phyloP scores from a whole-genome alignment of 169 alveolate genomes.

The Perkinsus olseni region DNA sequence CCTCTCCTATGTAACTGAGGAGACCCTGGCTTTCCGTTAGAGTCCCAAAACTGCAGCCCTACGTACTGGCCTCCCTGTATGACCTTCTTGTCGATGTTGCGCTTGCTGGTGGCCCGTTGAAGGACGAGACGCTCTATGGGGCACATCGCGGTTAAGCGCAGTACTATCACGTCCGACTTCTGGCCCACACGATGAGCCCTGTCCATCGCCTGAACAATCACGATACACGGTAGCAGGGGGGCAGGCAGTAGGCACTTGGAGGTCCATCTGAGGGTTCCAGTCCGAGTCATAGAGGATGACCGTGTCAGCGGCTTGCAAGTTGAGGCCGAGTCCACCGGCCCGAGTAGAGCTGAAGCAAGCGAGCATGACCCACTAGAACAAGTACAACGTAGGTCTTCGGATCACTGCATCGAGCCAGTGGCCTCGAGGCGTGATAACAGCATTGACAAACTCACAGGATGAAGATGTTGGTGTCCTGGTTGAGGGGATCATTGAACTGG shows the following conservation, averaged over 20 bases:
- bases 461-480: not conserved
- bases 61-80: not conserved
- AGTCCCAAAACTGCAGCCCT: too few species aligned
- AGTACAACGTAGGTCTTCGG: too few species aligned
- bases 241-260: slow-evolving; percentile 43
- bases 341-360: slow-evolving; percentile 40
- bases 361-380: too few species aligned
- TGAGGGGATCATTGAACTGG: slow-evolving; percentile 44
- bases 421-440: not conserved
- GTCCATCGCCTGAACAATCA: slow-evolving; percentile 67
- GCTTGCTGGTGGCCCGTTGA: not conserved
- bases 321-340: slow-evolving; percentile 84
- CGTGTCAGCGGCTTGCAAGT: slow-evolving; percentile 89
- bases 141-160: not conserved
- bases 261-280: slow-evolving; percentile 89
- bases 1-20: not conserved
- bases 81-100: not conserved
- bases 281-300: slow-evolving; percentile 87
- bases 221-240: too few species aligned
- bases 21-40: too few species aligned
- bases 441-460: not conserved
- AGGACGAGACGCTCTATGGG: not conserved
- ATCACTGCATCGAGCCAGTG: too few species aligned
- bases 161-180: slow-evolving; percentile 65
- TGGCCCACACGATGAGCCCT: slow-evolving; percentile 92